phyloP scores from a whole-genome alignment of 768 basidiomycete genomes.

The Russula griseocarnosa region DNA sequence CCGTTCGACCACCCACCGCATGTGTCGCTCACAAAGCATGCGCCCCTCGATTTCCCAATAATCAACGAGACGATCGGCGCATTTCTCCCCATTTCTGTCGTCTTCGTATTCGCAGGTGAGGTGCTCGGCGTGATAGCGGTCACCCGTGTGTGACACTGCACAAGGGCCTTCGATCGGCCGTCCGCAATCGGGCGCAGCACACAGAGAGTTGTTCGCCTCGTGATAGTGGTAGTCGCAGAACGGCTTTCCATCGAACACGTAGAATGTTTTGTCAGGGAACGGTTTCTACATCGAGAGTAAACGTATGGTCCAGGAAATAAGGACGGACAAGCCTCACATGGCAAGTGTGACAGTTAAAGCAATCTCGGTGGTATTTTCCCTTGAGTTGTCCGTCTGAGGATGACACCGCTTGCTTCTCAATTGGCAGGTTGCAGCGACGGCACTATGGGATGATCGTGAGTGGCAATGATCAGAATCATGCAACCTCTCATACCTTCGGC shows the following conservation, averaged over 20 bases:
- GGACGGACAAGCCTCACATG: constrained; percentile 46
- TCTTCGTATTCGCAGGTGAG: constrained; percentile 68
- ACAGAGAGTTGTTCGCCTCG: constrained; percentile 85
- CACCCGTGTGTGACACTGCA: constrained; percentile 77
- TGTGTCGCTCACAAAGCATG: constrained; percentile 86
- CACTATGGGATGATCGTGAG: constrained; percentile 48
- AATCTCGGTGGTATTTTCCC: constrained; percentile 90
- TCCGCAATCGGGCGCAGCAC: constrained; percentile 71
- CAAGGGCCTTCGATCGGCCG: constrained; percentile 93
- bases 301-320: constrained; percentile 8
- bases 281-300: constrained; percentile 52
- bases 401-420: constrained; percentile 88
- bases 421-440: constrained; percentile 79
- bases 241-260: constrained; percentile 86
- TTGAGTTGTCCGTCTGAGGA: constrained; percentile 91
- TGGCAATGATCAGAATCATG: constrained; percentile 9
- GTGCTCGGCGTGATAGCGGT: constrained; percentile 85
- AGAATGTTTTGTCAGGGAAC: constrained; percentile 89
- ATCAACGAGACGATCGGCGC: constrained; percentile 61
- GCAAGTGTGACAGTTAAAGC: constrained; percentile 85
- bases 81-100: constrained; percentile 35
- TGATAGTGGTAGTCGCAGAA: constrained; percentile 92
- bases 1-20: constrained; percentile 35
- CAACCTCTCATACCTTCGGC: constrained; percentile 55
- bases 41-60: constrained; percentile 87